These are phyloP conservation scores for Yamadazyma insecticola DNA, from an alignment of 805 yeast species.

Conservation along the genomic window DNA sequence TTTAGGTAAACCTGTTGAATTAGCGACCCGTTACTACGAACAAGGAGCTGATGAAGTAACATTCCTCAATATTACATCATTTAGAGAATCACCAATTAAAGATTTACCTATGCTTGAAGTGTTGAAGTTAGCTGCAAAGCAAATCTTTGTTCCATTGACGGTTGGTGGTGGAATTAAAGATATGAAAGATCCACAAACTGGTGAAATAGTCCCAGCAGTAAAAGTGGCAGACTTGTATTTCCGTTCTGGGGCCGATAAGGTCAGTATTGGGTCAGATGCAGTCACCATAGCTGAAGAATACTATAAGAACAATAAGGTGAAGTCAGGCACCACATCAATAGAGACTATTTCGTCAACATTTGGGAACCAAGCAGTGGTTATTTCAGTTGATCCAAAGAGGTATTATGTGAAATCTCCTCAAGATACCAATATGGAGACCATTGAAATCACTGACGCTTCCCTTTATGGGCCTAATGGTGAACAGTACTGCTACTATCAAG, in stretches of 20 bases:
- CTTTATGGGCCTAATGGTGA: slow-evolving; percentile 82
- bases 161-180: slow-evolving; percentile 98
- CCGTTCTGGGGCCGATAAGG: slow-evolving; percentile 97
- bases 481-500: slow-evolving; percentile 86
- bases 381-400: slow-evolving; percentile 96
- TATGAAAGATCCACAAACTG: slow-evolving; percentile 74
- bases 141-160: slow-evolving; percentile 93
- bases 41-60: slow-evolving; percentile 99
- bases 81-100: slow-evolving; percentile 85
- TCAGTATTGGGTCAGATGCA: slow-evolving; percentile 97
- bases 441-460: slow-evolving; percentile 51
- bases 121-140: slow-evolving; percentile 72
- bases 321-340: slow-evolving; percentile 79
- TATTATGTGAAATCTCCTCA: slow-evolving; percentile 64
- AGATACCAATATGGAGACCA: slow-evolving; percentile 57
- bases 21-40: slow-evolving; percentile 82
- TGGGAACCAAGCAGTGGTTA: slow-evolving; percentile 96
- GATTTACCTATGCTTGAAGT: slow-evolving; percentile 97
- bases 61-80: slow-evolving; percentile 90
- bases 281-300: slow-evolving; percentile 85
- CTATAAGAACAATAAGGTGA: slow-evolving; percentile 52
- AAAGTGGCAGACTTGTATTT: slow-evolving; percentile 90
- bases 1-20: slow-evolving; percentile 92
- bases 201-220: slow-evolving; percentile 73
- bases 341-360: slow-evolving; percentile 89